Evolutionary conservation across 768 basidiomycete species (phyloP), one percentile per base, ranked within the genome.

Genomic region (Podaxis carcinomalis): DNA sequence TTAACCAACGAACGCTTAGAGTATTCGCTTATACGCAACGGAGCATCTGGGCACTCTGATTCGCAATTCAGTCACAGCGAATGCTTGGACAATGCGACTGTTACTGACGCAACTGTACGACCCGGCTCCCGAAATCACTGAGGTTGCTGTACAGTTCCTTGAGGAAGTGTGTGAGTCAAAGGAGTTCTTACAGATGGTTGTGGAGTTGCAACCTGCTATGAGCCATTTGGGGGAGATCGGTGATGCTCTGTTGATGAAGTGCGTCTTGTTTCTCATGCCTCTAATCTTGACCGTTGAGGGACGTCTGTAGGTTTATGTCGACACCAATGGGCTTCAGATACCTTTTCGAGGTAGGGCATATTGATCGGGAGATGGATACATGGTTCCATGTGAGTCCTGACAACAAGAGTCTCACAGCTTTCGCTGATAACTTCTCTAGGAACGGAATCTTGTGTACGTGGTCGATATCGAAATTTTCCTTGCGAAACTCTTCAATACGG

Each of bases 51-150:
- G 93, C 25, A 78, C 85, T 39, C 79, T 97, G 42, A 89, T 98
- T 63, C 87, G 86, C 35, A 80, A 77, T 64, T 83, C 83, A 53
- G 58, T 80, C 5, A 83, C 74, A 37, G 85, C 90, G 0, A 88
- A 90, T 66, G 83, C 89, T 1, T 99, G 96, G 97, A 92, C 88
- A 13, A 78, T 98, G 46, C 86, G 92, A 5, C 83, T 98, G 9
- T 86, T 99, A 36, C 80, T 98, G 19, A 98, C 96, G 0, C 97
- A 99, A 72, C 78, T 98, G 10, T 99, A 98, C 71, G 97, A 99
- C 68, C 92, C 94, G 5, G 84, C 89, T 0, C 78, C 88, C 19
- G 93, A 95, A 70, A 94, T 99, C 1, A 91, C 92, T 68, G 89
- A 94, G 74, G 79, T 92, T 63, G 94, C 97, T 5, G 92, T 97